Evolutionary conservation across 208 protist genomes (phyloP).

Genomic region (Porcisia deanei): DNA sequence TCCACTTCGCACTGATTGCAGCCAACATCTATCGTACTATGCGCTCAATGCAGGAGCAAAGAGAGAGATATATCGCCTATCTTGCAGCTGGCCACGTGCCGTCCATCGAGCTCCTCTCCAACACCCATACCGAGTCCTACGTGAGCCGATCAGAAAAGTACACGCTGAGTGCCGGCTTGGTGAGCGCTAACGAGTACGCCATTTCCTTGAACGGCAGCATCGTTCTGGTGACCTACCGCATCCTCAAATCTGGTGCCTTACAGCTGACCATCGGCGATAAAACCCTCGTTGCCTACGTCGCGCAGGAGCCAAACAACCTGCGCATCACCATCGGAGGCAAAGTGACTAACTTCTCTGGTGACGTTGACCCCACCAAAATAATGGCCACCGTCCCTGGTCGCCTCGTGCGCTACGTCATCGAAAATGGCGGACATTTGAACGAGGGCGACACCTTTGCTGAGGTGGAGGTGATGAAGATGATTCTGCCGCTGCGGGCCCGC

Average conservation of each 20-base stretch:
- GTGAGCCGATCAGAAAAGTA: slow-evolving; percentile 79
- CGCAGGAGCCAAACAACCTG: slow-evolving; percentile 91
- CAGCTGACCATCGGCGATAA: slow-evolving; percentile 75
- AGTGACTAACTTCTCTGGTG: slow-evolving; percentile 93
- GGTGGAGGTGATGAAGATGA: slow-evolving; percentile 99
- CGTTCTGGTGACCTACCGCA: slow-evolving; percentile 73
- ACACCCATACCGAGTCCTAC: slow-evolving; percentile 69
- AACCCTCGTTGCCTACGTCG: slow-evolving; percentile 91
- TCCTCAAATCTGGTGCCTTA: slow-evolving; percentile 79
- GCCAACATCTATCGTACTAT: slow-evolving; percentile 70
- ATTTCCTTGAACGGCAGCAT: slow-evolving; percentile 78
- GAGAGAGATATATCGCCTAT: slow-evolving; percentile 68
- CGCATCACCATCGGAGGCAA: slow-evolving; percentile 91
- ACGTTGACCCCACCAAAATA: slow-evolving; percentile 95
- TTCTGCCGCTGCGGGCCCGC: slow-evolving; percentile 89
- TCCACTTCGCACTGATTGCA: slow-evolving; percentile 75
- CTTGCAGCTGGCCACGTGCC: slow-evolving; percentile 87
- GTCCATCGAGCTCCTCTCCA: slow-evolving; percentile 70
- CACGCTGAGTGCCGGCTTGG: slow-evolving; percentile 57
- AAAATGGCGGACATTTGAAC: slow-evolving; percentile 90
- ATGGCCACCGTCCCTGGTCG: slow-evolving; percentile 94
- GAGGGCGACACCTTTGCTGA: slow-evolving; percentile 92
- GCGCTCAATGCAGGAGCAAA: slow-evolving; percentile 48
- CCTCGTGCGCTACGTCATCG: slow-evolving; percentile 95
- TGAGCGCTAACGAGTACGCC: slow-evolving; percentile 58